phyloP scores from a whole-genome alignment of 257 asterid genomes.

The Paraleonurus japonicus region DNA sequence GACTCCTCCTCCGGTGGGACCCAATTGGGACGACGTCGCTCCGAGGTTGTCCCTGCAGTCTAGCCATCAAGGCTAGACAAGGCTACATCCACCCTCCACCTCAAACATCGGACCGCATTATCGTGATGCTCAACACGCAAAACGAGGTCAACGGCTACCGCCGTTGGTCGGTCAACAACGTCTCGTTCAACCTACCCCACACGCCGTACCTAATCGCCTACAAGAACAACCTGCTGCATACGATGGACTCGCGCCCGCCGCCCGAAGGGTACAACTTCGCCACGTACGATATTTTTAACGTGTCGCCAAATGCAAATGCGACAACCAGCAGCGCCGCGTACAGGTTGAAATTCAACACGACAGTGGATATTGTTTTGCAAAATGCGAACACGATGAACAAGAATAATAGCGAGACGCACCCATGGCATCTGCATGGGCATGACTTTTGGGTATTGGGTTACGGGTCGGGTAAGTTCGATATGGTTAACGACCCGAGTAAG shows the following conservation, averaged over 20 bases:
- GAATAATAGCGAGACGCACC: slow-evolving; percentile 87
- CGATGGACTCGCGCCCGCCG: slow-evolving; percentile 55
- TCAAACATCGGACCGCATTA: slow-evolving; percentile 54
- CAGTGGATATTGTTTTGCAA: slow-evolving; percentile 73
- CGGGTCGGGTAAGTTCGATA: slow-evolving; percentile 67
- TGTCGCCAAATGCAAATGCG: slow-evolving; percentile 47
- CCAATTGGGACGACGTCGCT: slow-evolving; percentile 52
- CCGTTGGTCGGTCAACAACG: slow-evolving; percentile 82
- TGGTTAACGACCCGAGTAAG: slow-evolving; percentile 38
- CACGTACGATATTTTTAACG: slow-evolving; percentile 43
- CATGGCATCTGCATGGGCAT: slow-evolving; percentile 98
- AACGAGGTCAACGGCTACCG: slow-evolving; percentile 44
- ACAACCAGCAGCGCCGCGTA: slow-evolving; percentile 55
- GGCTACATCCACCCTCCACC: slow-evolving; percentile 68
- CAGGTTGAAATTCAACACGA: slow-evolving; percentile 56
- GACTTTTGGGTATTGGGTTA: slow-evolving; percentile 93
- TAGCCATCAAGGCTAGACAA: slow-evolving; percentile 43
- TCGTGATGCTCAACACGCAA: slow-evolving; percentile 87
- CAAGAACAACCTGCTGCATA: slow-evolving; percentile 38
- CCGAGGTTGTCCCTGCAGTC: slow-evolving; percentile 54
- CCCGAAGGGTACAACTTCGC: slow-evolving; percentile 52
- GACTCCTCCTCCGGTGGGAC: slow-evolving; percentile 55
- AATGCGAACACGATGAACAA: slow-evolving; percentile 67
- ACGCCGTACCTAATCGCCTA: slow-evolving; percentile 73
- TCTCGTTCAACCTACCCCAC: slow-evolving; percentile 63